These are phyloP conservation scores for Mycena venus DNA, from an alignment of 768 basidiomycete species.

Conservation along the genomic window DNA sequence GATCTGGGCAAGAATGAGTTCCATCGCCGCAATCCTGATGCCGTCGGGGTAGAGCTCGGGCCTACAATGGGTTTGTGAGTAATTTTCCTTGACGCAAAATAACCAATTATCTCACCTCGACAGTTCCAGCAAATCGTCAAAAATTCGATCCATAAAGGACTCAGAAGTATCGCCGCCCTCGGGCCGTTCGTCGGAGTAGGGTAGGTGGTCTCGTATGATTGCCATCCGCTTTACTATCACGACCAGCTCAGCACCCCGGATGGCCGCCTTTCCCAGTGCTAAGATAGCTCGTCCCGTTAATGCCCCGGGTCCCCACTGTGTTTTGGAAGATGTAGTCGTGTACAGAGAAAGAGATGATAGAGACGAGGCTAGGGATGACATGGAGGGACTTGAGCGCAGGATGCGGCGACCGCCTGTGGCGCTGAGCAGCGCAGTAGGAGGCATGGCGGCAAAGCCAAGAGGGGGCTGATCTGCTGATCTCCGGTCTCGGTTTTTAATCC, in stretches of 20 bases:
- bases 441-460: background rate
- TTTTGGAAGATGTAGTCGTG: conserved; percentile 17
- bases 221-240: conserved; percentile 38
- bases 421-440: background rate
- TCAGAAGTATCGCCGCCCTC: no score
- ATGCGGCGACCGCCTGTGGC: conserved; percentile 4
- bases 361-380: conserved; percentile 18
- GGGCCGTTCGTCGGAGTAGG: conserved; percentile 25
- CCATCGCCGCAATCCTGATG: conserved; percentile 33
- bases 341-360: conserved; percentile 20
- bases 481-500: no score
- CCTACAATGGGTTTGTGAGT: conserved; percentile 9
- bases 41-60: conserved; percentile 35
- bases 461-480: no score
- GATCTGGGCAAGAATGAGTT: conserved; percentile 36
- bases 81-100: background rate
- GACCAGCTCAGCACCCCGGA: conserved; percentile 40
- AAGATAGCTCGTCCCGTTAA: conserved; percentile 43
- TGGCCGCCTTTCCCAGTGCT: conserved; percentile 41
- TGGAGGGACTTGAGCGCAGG: background rate
- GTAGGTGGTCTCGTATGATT: conserved; percentile 34
- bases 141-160: conserved; percentile 33
- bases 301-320: conserved; percentile 37
- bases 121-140: conserved; percentile 45
- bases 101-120: conserved; percentile 33